phyloP scores from a whole-genome alignment of 1,284 basidiomycete species.

The Cerioporus squamosus region DNA sequence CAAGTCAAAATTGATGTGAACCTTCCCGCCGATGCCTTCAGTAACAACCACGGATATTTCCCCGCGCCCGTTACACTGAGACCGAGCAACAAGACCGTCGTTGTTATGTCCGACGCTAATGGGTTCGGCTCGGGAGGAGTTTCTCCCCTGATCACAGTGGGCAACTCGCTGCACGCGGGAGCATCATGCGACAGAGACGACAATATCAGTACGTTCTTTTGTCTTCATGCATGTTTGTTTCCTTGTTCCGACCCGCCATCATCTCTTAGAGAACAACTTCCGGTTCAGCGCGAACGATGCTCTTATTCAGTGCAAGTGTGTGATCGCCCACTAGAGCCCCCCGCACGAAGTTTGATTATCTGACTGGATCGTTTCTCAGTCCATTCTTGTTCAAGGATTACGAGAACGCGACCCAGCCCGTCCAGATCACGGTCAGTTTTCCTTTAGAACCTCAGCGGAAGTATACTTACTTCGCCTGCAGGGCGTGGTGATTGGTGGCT shows the following conservation, averaged over 20 bases:
- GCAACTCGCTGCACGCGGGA: slow-evolving; percentile 44
- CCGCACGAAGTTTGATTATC: not conserved
- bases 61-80: slow-evolving; percentile 48
- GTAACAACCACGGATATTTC: slow-evolving; percentile 58
- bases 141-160: slow-evolving; percentile 55
- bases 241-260: not conserved
- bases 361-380: slow-evolving; percentile 36
- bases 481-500: slow-evolving; percentile 71
- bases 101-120: slow-evolving; percentile 73
- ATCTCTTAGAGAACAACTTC: slow-evolving; percentile 39
- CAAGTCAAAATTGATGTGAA: slow-evolving; percentile 56
- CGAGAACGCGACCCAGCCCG: slow-evolving; percentile 54
- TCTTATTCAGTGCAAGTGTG: slow-evolving; percentile 66
- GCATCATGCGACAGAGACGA: slow-evolving; percentile 57
- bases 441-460: not conserved
- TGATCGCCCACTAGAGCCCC: not conserved
- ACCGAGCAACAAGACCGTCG: slow-evolving; percentile 47
- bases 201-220: slow-evolving; percentile 38
- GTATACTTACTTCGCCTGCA: slow-evolving; percentile 27
- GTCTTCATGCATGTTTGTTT: not conserved
- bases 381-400: slow-evolving; percentile 58
- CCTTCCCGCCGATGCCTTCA: slow-evolving; percentile 60
- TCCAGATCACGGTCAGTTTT: slow-evolving; percentile 60
- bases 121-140: slow-evolving; percentile 71
- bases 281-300: slow-evolving; percentile 54